These are phyloP conservation scores for Hibiscus mutabilis DNA, from an alignment of 345 rosid genomes.

Conservation along the genomic window DNA sequence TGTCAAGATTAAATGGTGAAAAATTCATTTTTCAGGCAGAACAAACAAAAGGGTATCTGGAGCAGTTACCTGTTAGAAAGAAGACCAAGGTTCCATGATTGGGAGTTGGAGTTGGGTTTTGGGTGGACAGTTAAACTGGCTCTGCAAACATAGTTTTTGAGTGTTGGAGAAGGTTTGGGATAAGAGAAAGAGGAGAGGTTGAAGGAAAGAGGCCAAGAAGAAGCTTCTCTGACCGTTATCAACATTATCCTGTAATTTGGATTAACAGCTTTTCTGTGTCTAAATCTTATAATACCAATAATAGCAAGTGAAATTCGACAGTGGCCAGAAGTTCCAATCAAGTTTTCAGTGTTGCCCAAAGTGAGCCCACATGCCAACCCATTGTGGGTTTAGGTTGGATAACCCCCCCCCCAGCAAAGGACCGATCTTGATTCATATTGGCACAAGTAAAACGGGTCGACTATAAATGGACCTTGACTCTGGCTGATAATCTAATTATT, in stretches of 20 bases:
- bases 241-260: slow-evolving; percentile 38
- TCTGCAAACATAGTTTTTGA: slow-evolving; percentile 31
- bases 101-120: slow-evolving; percentile 31
- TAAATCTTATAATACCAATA: neutral
- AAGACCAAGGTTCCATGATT: slow-evolving; percentile 36
- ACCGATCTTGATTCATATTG: too few species aligned
- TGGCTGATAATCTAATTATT: too few species aligned
- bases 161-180: slow-evolving; percentile 24
- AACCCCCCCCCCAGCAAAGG: neutral
- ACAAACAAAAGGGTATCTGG: slow-evolving; percentile 9
- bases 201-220: slow-evolving; percentile 26
- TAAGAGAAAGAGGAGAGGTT: slow-evolving; percentile 22
- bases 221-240: slow-evolving; percentile 59
- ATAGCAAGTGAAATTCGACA: neutral
- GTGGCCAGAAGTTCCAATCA: neutral
- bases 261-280: neutral
- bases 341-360: neutral
- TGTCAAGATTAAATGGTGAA: neutral
- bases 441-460: too few species aligned
- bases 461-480: too few species aligned
- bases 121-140: slow-evolving; percentile 33
- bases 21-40: neutral
- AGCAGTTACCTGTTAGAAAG: slow-evolving; percentile 31
- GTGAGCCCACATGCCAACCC: neutral
- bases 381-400: neutral